Base-by-base conservation (phyloP, 2,329 filamentous ascomycete genomes). In the Fusarium nygamai region DNA sequence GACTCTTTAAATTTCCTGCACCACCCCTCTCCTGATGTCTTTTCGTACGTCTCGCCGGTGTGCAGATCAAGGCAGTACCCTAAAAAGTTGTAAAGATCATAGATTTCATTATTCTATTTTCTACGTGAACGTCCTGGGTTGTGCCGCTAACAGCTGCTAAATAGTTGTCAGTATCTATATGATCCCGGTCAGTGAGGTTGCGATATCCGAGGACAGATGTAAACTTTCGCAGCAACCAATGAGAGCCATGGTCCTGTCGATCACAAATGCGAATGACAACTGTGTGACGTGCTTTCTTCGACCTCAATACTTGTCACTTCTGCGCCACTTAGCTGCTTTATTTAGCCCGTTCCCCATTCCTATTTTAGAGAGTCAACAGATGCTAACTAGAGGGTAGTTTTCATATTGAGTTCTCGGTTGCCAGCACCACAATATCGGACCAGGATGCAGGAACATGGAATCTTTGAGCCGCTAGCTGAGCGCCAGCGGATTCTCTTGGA, bases 381-480 rank as follows among this genome's bases (percentile, higher is more conserved):
- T n/a, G 24, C 34, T 39, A 12, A 22, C 34, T 29, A 22, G 24
- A 36, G 29, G 39, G 58, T 31, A 61, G 24, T 53, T 51, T 51
- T 41, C 29, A 74, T 29, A 58, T 48, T 56, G 20, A 39, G 61
- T 58, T 62, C 58, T 44, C 48, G 29, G 44, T 53, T 69, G 24
- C 46, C 54, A 59, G 44, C 43, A 47, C 58, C 64, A 48, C 61
- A 46, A 65, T 56, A 53, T 46, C 54, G 57, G 47, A 38, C 61
- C 48, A 56, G 43, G 50, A 78, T 72, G 75, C 75, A 77, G 71
- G 75, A 75, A 75, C 75, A 56, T 53, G 63, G 61, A 46, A 61
- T 47, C 60, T 38, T 57, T 31, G 36, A 57, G 64, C 66, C 67
- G 44, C 61, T 63, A 61, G 51, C 34, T 58, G 58, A 34, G 41